Conservation (phyloP, 83 land plant genomes). For the Thuja plicata region DNA sequence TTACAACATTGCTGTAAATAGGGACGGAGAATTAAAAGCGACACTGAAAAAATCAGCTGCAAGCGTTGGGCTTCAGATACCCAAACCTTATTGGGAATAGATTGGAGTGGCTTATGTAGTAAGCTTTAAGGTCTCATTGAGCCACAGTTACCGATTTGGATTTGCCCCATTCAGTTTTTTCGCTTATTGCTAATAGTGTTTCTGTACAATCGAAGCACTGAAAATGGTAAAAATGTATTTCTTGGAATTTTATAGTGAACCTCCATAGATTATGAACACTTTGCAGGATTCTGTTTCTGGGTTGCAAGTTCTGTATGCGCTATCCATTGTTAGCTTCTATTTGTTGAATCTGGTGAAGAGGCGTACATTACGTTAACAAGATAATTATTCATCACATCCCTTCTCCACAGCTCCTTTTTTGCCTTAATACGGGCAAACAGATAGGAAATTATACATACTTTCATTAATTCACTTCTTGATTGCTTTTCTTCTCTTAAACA, state of each 20-base stretch:
- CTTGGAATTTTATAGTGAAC: not conserved
- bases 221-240: not conserved
- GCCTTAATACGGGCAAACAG: not conserved
- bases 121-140: not conserved
- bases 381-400: not conserved
- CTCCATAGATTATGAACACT: not conserved
- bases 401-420: not conserved
- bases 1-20: slow-evolving; percentile 87
- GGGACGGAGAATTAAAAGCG: slow-evolving; percentile 65
- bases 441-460: not conserved
- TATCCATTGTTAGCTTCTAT: not conserved
- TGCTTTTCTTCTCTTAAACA: not conserved
- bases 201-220: no score
- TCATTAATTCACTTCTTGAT: not conserved
- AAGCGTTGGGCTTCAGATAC: slow-evolving; percentile 82
- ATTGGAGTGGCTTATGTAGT: not conserved
- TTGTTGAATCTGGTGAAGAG: not conserved
- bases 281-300: no score
- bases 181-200: not conserved
- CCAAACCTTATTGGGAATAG: slow-evolving; percentile 27
- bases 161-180: not conserved
- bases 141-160: not conserved
- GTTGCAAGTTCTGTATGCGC: no score
- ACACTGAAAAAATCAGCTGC: slow-evolving; percentile 76
- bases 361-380: not conserved